Evolutionary conservation across 1,139 yeast genomes (phyloP), one percentile per base, ranked within the genome.

Genomic region (Saccharomyces pastorianus): DNA sequence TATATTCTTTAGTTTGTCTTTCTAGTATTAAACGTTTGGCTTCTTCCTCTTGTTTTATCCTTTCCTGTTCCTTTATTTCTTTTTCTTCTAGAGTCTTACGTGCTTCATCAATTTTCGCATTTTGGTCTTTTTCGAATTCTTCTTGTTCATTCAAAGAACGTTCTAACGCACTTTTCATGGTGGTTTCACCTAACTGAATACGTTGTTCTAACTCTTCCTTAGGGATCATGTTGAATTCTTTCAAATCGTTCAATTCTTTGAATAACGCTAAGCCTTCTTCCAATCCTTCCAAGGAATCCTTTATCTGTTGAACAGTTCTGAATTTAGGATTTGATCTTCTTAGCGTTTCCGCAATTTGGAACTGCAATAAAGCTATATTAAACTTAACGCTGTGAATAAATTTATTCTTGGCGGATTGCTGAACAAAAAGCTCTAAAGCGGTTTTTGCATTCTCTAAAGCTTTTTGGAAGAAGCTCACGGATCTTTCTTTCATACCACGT

Each of bases 301-400:
- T 80, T 56, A 93, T 79, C 56, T 85, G 90, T 6, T 74, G 78
- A 48, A 83, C 71, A 1, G 79, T 78, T 63, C 97, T 80, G 60
- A 81, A 81, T 47, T 78, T 77, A 9, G 78, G 73, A 0, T 85
- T 79, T 44, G 83, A 71, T 60, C 86, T 86, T 58, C 88, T 81
- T 34, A 91, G 73, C 59, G 83, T 82, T 62, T 90, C 96, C 0
- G 97, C 97, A 57, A 88, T 76, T 69, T 90, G 96, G 71, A 86
- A 89, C 64, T 88, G 87, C 51, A 93, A 77, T 66, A 85, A 87
- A 0, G 97, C 96, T 55, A 85, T 78, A 66, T 93, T 93, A 74
- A 88, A 93, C 61, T 78, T 78, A 58, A 85, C 74, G 8, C 81
- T 73, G 9, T 83, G 74, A 49, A 76, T 23, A 72, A 67, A 54